Evolutionary conservation across 176 grass and related monocot genomes (phyloP).

Genomic region (Aegilops speltoides): DNA sequence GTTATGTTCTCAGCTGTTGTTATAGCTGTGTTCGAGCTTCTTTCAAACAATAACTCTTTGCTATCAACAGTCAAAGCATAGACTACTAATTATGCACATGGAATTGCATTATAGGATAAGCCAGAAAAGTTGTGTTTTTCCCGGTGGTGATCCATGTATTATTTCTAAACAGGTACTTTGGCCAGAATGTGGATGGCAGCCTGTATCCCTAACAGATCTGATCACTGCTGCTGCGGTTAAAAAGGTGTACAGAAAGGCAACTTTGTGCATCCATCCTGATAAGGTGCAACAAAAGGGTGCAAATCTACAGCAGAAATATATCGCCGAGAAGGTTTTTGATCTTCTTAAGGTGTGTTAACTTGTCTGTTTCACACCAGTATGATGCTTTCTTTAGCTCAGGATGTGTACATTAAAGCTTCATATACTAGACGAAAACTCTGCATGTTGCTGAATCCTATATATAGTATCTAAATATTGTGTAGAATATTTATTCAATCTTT

Average conservation of each 20-base stretch:
- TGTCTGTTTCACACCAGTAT: constrained; percentile 13
- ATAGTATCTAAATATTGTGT: not conserved
- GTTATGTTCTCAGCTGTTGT: not conserved
- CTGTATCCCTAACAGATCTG: constrained; percentile 79
- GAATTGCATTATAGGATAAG: not conserved
- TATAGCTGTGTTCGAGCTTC: not conserved
- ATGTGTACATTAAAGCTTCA: not conserved
- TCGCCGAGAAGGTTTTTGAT: constrained; percentile 84
- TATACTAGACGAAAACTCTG: not conserved
- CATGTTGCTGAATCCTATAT: not conserved
- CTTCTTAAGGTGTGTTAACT: constrained; percentile 71
- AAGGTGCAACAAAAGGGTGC: constrained; percentile 84
- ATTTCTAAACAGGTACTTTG: constrained; percentile 64
- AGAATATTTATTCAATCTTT: not conserved
- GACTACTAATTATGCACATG: not conserved
- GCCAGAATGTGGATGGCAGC: constrained; percentile 84
- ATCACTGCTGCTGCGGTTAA: constrained; percentile 70
- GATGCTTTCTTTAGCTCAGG: constrained; percentile 6
- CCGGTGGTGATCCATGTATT: constrained; percentile 19
- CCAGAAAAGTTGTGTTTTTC: not conserved
- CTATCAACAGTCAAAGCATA: not conserved
- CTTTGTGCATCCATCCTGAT: constrained; percentile 84
- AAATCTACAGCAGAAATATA: constrained; percentile 79
- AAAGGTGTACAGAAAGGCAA: constrained; percentile 76
- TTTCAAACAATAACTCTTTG: not conserved